Percentiles rank a stretch among this genome's conserved stretches.
phyloP scores from a whole-genome alignment of 2,329 filamentous ascomycete genomes.

The Thermothelomyces thermophilus region DNA sequence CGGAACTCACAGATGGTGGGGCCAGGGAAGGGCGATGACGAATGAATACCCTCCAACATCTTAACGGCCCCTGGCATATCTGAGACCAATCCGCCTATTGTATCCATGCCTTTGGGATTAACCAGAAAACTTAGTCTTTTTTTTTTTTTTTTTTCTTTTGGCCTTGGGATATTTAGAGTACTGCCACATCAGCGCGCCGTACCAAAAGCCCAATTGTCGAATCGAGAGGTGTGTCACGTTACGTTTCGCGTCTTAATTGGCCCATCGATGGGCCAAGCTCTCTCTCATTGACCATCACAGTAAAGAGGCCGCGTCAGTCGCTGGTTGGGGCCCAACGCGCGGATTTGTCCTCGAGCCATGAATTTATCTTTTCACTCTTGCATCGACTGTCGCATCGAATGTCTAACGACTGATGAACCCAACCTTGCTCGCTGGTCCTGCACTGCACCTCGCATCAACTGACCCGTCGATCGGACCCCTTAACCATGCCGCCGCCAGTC shows the following conservation, averaged over 20 bases:
- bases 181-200: not conserved
- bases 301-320: conserved; percentile 3
- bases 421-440: not conserved
- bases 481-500: conserved; percentile 18
- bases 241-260: conserved; percentile 8
- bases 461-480: not conserved
- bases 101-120: too few relatives aligned
- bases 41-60: not conserved
- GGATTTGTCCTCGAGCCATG: not conserved
- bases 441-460: not conserved
- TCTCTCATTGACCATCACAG: not conserved
- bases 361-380: not conserved
- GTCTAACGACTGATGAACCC: not conserved
- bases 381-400: not conserved
- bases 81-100: too few relatives aligned
- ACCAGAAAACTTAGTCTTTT: too few relatives aligned
- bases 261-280: not conserved
- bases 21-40: conserved; percentile 2
- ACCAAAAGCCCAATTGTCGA: not conserved
- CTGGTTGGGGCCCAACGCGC: not conserved
- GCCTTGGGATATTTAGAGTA: too few relatives aligned
- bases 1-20: not conserved
- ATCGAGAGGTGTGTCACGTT: not conserved
- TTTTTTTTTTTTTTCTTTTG: too few relatives aligned
- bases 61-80: not conserved